Conservation (phyloP, 495 filamentous ascomycete species). For the Evernia prunastri region DNA sequence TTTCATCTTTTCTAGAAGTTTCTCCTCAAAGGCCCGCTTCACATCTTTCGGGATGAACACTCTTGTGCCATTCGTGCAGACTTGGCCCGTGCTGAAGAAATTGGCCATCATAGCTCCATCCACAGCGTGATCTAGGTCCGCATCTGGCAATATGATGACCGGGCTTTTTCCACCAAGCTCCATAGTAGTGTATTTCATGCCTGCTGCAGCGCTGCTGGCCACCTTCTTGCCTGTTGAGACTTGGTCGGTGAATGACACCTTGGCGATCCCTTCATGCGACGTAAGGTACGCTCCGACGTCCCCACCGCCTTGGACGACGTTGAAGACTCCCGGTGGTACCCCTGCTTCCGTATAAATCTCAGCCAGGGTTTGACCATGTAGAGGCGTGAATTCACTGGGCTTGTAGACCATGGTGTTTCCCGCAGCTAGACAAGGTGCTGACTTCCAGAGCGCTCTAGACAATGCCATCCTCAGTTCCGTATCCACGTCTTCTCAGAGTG, state of each 20-base stretch:
- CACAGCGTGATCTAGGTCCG: constrained; percentile 64
- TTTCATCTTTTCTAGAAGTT: constrained; percentile 59
- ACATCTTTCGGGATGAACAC: constrained; percentile 62
- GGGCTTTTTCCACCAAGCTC: constrained; percentile 80
- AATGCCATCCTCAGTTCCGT: neutral
- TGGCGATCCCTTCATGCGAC: constrained; percentile 60
- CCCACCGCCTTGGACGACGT: constrained; percentile 68
- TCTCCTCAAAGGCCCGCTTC: constrained; percentile 57
- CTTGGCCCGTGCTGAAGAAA: constrained; percentile 75
- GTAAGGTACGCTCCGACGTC: constrained; percentile 65
- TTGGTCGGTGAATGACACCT: constrained; percentile 81
- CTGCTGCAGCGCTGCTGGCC: constrained; percentile 58
- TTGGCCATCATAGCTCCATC: constrained; percentile 85
- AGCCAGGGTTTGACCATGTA: constrained; percentile 63
- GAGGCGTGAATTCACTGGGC: constrained; percentile 70
- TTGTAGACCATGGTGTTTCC: constrained; percentile 88
- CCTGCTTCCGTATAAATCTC: constrained; percentile 67
- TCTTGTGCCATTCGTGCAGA: constrained; percentile 78
- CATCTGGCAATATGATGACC: constrained; percentile 62
- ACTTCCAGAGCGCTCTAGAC: constrained; percentile 70
- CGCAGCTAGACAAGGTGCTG: constrained; percentile 71
- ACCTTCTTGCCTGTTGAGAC: constrained; percentile 72
- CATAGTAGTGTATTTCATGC: constrained; percentile 82
- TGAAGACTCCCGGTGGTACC: constrained; percentile 72
- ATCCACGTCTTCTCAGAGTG: constrained; percentile 8